Base-by-base conservation (phyloP, 2,329 filamentous ascomycete genomes). In the Aspergillus ibericus region DNA sequence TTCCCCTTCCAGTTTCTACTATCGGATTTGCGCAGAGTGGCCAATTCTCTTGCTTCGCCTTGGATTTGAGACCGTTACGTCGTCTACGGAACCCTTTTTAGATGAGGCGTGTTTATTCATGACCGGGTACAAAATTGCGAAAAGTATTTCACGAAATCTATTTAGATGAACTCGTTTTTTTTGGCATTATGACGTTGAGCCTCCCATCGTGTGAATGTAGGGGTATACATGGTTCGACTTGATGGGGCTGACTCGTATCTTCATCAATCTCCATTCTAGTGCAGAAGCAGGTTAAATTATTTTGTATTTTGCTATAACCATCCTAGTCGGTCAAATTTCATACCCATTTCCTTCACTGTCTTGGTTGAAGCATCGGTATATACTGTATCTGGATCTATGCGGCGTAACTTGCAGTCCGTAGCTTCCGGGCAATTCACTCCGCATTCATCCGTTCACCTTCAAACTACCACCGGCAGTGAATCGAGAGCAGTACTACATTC, bases 141-240 rank as follows among this genome's bases (percentile, higher is more conserved):
- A 68, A 70, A 70, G 69, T 70, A 70, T 64, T 63, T 61, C 63
- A 48, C 53, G 59, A 64, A 59, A 59, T 54, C 32, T 58, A 55
- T 62, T 68, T 69, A 69, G 67, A 71, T 66, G 67, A 71, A 63
- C 63, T 68, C 60, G 5, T 22, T 42, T 10, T 22, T 42, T 10
- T 66, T 62, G 62, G 63, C 65, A 71, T 67, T 68, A 72, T 72
- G 70, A 67, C 60, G 63, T 67, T 68, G 66, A 63, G 60, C 55
- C 48, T 46, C 50, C 52, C 50, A 53, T 51, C 32, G 36, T 34
- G 7, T 13, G 53, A 13, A 48, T 18, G 2, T 6, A 42, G 18
- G 38, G 18, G 13, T 42, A 20, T n/a, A 8, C 29, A 32, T 32
- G 2, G 29, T 32, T 32, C 13, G 40, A 7, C 25, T n/a, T 27